Base-by-base conservation (phyloP, 306 rosid genomes). In the Dryas drummondii region DNA sequence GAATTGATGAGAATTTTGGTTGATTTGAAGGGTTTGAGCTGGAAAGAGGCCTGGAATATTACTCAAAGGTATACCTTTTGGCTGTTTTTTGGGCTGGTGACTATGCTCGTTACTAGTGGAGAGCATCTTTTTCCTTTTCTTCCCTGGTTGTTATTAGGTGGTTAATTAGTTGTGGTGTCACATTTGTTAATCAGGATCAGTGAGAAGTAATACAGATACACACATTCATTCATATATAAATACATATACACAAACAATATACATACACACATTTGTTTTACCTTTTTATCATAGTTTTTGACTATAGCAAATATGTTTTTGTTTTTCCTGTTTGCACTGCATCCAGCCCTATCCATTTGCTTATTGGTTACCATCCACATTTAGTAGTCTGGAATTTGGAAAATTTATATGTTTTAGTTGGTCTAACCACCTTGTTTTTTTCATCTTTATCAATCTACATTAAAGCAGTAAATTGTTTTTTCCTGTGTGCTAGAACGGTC, bases 21-120 rank as follows among this genome's bases (percentile, higher is more conserved):
- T 77, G 99, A 94, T 83, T 57, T 88, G 68, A 88, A 90, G 85
- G 91, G 93, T 81, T 86, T 94, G 78, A 85, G 87, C 73, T 94
- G 99, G 99, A 83, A 86, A 59, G 96, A 92, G 82, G 99, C 97
- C 78, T 94, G 99, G 99, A 87, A 74, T 80, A 89, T 94, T 61
- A 94, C 97, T 76, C 91, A 88, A 81, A 89, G 93, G 99, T 94
- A 74, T 54, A 32, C 51, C 62, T 54, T 83, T 12, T 71, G 37
- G 37, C 37, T 32, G 37, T 32, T 32, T 32, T 66, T 22, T 11
- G 49, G 47, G 71, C 44, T 26, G 22, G 72, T 5, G 8, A 32
- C 45, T 67, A 12, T 49, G 15, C 26, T 66, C 14, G 9, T 48
- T 27, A 68, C 22, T 49, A 49, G 53, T 27, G 22, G 52, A 68